Conservation (phyloP, 371 early-diverging fungal species). For the Basidiobolus heterosporus region DNA sequence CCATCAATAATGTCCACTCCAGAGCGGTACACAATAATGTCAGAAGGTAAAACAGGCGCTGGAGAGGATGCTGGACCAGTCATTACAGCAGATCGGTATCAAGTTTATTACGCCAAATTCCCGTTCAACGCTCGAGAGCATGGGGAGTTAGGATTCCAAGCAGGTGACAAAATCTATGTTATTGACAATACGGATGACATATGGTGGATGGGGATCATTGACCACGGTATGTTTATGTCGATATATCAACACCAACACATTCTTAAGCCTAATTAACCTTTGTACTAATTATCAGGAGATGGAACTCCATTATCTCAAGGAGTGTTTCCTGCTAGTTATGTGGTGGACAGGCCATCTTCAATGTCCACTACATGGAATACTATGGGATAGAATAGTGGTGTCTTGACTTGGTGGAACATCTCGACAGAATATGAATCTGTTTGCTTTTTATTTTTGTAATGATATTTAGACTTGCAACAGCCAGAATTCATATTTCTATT, state of each 20-base stretch:
- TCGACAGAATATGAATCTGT: no score
- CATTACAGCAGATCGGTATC: constrained; percentile 1
- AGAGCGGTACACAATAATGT: no score
- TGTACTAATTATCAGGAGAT: neutral
- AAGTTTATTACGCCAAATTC: constrained; percentile 51
- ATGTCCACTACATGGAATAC: no score
- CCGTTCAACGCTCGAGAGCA: constrained; percentile 57
- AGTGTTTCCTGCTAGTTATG: constrained; percentile 66
- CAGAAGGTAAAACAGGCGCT: neutral
- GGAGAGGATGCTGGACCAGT: neutral
- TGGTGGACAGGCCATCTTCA: constrained; percentile 20
- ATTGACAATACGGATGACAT: constrained; percentile 62
- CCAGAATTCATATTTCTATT: no score
- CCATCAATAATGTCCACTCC: no score
- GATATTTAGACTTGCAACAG: no score
- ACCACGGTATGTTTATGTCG: constrained; percentile 21
- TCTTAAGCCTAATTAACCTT: neutral
- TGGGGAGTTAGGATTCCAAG: constrained; percentile 48
- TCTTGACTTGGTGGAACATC: no score
- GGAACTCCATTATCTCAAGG: constrained; percentile 20
- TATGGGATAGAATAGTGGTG: no score
- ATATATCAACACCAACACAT: neutral
- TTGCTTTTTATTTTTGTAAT: no score
- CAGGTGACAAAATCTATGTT: constrained; percentile 57
- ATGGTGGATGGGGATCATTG: constrained; percentile 70